phyloP scores from a whole-genome alignment of 2,329 filamentous ascomycete genomes.

The Botrytis byssoidea region DNA sequence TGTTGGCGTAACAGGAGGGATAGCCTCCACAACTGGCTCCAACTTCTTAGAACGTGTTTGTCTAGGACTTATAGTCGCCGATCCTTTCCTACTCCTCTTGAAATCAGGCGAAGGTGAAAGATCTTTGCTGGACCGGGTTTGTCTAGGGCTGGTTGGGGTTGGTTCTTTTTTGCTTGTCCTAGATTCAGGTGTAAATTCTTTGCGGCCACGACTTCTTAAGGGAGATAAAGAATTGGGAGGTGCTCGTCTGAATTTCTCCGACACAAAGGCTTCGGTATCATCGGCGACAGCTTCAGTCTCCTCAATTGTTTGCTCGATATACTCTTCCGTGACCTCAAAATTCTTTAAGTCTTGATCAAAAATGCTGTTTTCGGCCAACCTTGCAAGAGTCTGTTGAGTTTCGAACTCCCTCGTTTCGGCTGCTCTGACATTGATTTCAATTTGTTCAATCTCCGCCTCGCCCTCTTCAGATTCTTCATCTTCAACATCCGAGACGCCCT shows the following conservation, averaged over 20 bases:
- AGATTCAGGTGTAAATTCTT: not conserved
- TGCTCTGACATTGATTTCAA: conserved; percentile 13
- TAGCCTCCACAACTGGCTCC: conserved; percentile 4
- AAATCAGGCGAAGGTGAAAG: not conserved
- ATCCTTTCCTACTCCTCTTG: conserved; percentile 1
- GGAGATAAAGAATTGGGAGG: not conserved
- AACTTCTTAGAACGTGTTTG: conserved; percentile 15
- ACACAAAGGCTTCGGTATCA: not conserved
- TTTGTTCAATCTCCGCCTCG: not conserved
- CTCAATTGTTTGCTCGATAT: not conserved
- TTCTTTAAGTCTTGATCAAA: not conserved
- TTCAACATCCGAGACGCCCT: not conserved
- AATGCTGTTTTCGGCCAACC: not conserved
- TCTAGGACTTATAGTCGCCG: conserved; percentile 1
- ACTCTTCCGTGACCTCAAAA: not conserved
- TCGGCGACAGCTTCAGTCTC: not conserved
- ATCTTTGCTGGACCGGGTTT: not conserved
- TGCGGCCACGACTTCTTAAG: not conserved
- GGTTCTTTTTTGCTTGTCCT: not conserved
- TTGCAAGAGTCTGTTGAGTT: not conserved
- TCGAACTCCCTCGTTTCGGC: conserved; percentile 13
- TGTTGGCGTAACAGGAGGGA: conserved; percentile 11
- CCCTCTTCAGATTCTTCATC: not conserved
- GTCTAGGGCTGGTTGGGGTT: not conserved
- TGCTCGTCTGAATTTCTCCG: not conserved